phyloP scores from a whole-genome alignment of 306 rosid species.

The Cucurbita pepo region DNA sequence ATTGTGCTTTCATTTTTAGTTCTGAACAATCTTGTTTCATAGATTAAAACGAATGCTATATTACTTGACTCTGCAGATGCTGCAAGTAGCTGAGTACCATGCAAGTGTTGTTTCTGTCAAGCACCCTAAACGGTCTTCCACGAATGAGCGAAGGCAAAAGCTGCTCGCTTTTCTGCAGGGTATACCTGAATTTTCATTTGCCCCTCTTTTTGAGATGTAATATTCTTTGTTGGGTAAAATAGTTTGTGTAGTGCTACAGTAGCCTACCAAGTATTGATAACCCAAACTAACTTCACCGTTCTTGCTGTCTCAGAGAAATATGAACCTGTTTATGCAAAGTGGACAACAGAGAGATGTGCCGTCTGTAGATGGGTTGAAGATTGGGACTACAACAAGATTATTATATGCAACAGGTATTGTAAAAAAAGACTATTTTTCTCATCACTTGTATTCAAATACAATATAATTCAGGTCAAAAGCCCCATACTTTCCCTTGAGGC shows the following conservation, averaged over 20 bases:
- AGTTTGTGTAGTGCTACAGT: neutral
- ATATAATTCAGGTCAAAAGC: neutral
- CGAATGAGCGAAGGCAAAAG: conserved; percentile 80
- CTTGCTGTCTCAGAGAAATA: conserved; percentile 58
- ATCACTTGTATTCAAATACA: neutral
- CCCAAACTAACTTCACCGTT: conserved; percentile 5
- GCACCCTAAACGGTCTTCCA: conserved; percentile 64
- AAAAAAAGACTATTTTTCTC: conserved; percentile 1
- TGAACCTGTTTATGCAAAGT: conserved; percentile 82
- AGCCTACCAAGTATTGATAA: conserved; percentile 5
- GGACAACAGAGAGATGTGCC: conserved; percentile 99
- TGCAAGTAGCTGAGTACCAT: conserved; percentile 87
- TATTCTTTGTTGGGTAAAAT: neutral
- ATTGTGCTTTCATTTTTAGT: neutral
- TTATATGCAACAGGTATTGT: conserved; percentile 83
- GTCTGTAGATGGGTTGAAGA: conserved; percentile 99
- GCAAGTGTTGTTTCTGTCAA: conserved; percentile 58
- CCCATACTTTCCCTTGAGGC: neutral
- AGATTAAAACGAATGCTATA: conserved; percentile 8
- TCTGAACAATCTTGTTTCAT: neutral
- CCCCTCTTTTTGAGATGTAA: conserved; percentile 1
- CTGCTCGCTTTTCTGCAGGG: conserved; percentile 89
- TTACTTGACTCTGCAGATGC: conserved; percentile 53
- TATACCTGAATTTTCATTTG: conserved; percentile 10
- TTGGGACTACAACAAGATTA: conserved; percentile 98